These are phyloP conservation scores for Acrocalymma vagum DNA, from an alignment of 2,329 filamentous ascomycete species.

Conservation along the genomic window DNA sequence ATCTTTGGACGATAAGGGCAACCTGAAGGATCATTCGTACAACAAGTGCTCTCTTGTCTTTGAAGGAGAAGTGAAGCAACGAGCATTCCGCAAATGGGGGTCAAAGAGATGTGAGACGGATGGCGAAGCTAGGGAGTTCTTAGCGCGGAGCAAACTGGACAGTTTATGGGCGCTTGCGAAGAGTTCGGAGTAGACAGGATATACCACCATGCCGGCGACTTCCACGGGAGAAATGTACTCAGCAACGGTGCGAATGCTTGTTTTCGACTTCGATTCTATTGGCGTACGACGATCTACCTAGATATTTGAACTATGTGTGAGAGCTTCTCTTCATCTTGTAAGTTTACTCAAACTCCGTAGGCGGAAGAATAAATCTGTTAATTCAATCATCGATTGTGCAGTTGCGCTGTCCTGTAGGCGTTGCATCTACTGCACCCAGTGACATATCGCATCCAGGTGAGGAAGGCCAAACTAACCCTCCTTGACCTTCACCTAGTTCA, in stretches of 20 bases:
- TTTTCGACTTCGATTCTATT: background rate
- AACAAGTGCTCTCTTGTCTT: conserved; percentile 89
- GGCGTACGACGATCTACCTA: no score
- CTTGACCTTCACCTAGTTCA: background rate
- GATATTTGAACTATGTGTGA: no score
- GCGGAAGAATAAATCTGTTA: no score
- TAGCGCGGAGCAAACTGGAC: conserved; percentile 87
- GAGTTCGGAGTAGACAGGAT: conserved; percentile 49
- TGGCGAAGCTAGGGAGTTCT: conserved; percentile 80
- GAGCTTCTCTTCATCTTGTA: no score
- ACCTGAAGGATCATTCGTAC: conserved; percentile 79
- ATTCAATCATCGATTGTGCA: no score
- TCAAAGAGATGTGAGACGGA: conserved; percentile 91
- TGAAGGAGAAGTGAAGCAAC: conserved; percentile 85
- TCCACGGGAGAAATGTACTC: background rate
- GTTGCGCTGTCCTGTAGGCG: no score
- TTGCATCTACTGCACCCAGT: no score
- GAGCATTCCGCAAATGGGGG: conserved; percentile 88
- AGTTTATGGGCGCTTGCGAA: conserved; percentile 95
- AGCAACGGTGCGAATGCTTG: background rate
- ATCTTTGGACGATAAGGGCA: conserved; percentile 78
- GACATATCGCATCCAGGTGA: no score
- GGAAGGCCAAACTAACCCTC: no score
- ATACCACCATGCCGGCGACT: background rate
- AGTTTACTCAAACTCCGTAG: no score